Base-by-base conservation (phyloP, 176 grass and related monocot genomes). In the Thinopyrum elongatum region DNA sequence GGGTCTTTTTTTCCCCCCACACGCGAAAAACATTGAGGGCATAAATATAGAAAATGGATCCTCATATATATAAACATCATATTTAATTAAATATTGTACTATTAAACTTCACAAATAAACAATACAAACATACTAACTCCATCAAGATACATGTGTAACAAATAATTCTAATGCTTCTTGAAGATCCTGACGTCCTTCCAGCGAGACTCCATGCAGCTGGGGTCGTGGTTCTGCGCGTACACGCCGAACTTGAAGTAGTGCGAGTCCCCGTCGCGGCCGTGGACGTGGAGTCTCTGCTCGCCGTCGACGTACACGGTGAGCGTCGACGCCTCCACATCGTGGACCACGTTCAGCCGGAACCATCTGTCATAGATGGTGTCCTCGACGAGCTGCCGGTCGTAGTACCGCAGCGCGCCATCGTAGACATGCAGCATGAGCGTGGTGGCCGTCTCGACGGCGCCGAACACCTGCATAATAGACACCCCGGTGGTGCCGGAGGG, bases 341-440 rank as follows among this genome's bases (percentile, higher is more conserved):
- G 91, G 71, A 93, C 44, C 7, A 90, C 88, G 58, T 93, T 93
- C 5, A 93, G 62, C 10, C 65, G 65, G 63, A 94, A 94, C 90
- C 92, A 94, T 16, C 78, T 38, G 35, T 92, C 55, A 23, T 87
- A 90, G 58, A 94, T 90, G 29, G 28, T 2, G 8, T 28, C 65
- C 69, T 91, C 84, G 3, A 89, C 70, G 7, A 87, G 7, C 22
- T 72, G 73, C 8, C 35, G 0, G 15, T 82, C 8, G 62, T 91
- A 89, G 80, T 81, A 85, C 10, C 13, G 74, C 2, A 89, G 69
- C 7, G 34, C 13, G 19, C 83, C 83, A 13, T 70, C 15, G 19
- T 89, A 89, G 28, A 91, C 84, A 0, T 77, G 86, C 61, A 94
- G 39, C 92, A 91, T 89, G 9, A 91, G 67, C 19, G 86, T 80